phyloP scores from a whole-genome alignment of 306 rosid genomes.

The Morella rubra region DNA sequence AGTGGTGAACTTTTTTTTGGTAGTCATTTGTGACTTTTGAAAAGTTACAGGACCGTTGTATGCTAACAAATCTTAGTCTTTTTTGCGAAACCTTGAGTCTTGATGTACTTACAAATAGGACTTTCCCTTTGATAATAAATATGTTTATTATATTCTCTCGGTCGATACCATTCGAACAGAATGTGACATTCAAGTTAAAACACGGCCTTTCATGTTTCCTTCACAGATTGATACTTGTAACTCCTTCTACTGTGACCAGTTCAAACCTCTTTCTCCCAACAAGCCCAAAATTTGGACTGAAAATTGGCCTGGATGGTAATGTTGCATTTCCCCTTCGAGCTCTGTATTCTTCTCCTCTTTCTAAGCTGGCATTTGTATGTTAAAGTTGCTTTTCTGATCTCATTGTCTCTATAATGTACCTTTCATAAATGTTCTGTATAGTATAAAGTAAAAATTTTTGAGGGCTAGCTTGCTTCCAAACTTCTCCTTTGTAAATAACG shows the following conservation, averaged over 20 bases:
- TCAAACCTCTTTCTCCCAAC: constrained; percentile 76
- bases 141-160: neutral
- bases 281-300: constrained; percentile 97
- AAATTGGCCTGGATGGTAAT: constrained; percentile 98
- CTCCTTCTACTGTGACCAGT: constrained; percentile 85
- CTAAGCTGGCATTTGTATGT: constrained; percentile 7
- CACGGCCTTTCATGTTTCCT: constrained; percentile 28
- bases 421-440: constrained; percentile 1
- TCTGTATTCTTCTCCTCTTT: constrained; percentile 16
- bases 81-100: neutral
- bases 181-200: constrained; percentile 7
- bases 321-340: constrained; percentile 25
- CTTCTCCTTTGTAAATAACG: constrained; percentile 1
- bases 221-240: constrained; percentile 92
- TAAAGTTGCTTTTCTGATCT: constrained; percentile 6
- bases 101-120: neutral
- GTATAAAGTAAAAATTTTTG: neutral
- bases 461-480: neutral
- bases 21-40: neutral
- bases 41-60: neutral
- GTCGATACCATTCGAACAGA: constrained; percentile 13
- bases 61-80: neutral
- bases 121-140: constrained; percentile 4
- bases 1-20: neutral
- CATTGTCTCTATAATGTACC: constrained; percentile 8